Evolutionary conservation across 352 stramenopile genomes (phyloP).

Genomic region (Phytophthora pseudosyringae): DNA sequence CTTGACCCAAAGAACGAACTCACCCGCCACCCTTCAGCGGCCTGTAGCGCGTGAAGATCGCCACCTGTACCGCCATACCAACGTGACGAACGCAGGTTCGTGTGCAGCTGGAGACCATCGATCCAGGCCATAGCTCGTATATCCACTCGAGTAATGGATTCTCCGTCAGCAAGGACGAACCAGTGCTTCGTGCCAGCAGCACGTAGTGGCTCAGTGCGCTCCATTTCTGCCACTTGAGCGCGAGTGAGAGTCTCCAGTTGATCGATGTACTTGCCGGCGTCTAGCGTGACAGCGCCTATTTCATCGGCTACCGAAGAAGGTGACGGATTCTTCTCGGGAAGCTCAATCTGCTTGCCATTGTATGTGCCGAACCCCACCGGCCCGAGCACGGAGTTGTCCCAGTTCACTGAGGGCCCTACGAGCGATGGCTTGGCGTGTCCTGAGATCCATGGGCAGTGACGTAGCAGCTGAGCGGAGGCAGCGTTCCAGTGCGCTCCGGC

Average conservation of each 20-base stretch:
- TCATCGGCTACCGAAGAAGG: slow-evolving; percentile 27
- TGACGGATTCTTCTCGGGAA: slow-evolving; percentile 32
- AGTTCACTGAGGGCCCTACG: slow-evolving; percentile 45
- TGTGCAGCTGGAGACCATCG: slow-evolving; percentile 71
- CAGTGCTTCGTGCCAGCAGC: slow-evolving; percentile 44
- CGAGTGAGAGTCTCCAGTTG: slow-evolving; percentile 49
- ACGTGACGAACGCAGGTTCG: slow-evolving; percentile 58
- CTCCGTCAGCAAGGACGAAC: slow-evolving; percentile 47
- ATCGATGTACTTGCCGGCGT: slow-evolving; percentile 52
- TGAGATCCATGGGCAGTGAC: slow-evolving; percentile 65
- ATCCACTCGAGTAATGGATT: slow-evolving; percentile 64
- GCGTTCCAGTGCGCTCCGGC: slow-evolving; percentile 65
- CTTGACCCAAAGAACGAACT: slow-evolving; percentile 60
- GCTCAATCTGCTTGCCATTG: slow-evolving; percentile 45
- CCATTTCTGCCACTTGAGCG: slow-evolving; percentile 44
- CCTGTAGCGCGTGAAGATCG: slow-evolving; percentile 47
- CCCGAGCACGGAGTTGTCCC: slow-evolving; percentile 51
- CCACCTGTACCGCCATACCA: slow-evolving; percentile 72
- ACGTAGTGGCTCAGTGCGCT: slow-evolving; percentile 19
- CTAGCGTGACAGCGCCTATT: slow-evolving; percentile 55
- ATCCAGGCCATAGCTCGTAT: slow-evolving; percentile 67
- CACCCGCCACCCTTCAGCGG: slow-evolving; percentile 48
- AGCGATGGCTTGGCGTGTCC: slow-evolving; percentile 37
- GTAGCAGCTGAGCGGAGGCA: slow-evolving; percentile 55
- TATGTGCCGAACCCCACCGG: slow-evolving; percentile 52